Evolutionary conservation across 129 eudicot species (phyloP), one percentile per base, ranked within the genome.

Genomic region (Oenanthe sinensis): DNA sequence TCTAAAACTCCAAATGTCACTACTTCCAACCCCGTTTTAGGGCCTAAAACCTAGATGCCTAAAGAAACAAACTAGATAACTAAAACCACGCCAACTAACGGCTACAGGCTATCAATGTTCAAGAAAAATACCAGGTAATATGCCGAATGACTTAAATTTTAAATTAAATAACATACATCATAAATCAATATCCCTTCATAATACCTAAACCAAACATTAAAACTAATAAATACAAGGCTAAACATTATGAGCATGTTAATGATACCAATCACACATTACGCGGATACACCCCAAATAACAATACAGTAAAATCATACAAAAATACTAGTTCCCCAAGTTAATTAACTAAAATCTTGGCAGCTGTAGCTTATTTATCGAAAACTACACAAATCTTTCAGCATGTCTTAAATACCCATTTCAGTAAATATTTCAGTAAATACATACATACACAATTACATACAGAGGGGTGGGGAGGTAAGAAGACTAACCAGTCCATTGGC

Each of bases 401-500:
- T 24, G 0, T 24, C 0, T 60, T 9, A 28, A n/a, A 8, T n/a
- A 58, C 15, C n/a, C 33, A 58, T 58, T 58, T 58, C 67, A 9
- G 15, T n/a, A n/a, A n/a, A 22, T 55, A 58, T 58, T 58, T 58
- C 67, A 9, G 15, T n/a, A n/a, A n/a, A 22, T 55, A n/a, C n/a
- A n/a, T n/a, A n/a, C n/a, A n/a, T n/a, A n/a, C 36, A 52, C 26
- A 52, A 33, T 33, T 20, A 19, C 22, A 5, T 50, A 50, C 58
- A 15, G 26, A 52, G 46, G 11, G 46, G 11, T 10, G 46, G 46
- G 11, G 46, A 7, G 46, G 5, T 44, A 52, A 16, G 42, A 52
- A 52, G 60, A 81, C 86, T 39, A 13, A 89, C 93, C 71, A 89
- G 84, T 65, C 93, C 93, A 60, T 81, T 76, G 17, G 87, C n/a